Base-by-base conservation (phyloP, 352 stramenopile species). In the Globisporangium nodosum region DNA sequence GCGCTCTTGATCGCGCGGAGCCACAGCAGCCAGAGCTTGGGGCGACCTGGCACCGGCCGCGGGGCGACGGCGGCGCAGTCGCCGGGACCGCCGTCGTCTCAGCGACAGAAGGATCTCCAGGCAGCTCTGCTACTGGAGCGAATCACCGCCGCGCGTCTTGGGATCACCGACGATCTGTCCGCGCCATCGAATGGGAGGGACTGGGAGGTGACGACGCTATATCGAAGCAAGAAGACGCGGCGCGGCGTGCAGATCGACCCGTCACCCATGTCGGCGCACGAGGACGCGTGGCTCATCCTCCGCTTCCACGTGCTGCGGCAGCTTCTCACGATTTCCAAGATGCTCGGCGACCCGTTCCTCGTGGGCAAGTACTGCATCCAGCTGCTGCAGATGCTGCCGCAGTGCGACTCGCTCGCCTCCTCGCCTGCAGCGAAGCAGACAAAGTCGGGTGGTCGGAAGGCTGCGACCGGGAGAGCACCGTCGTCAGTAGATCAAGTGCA, bases 271-370 rank as follows among this genome's bases (percentile, higher is more conserved):
- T 7, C 52, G 49, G 37, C 35, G 2, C 68, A 81, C 30, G 69
- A 85, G 52, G 33, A 42, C n/a, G 71, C 71, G 40, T 94, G 85
- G 85, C 68, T 92, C 33, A 64, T 77, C 39, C 67, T 93, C 37
- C 77, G 81, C 15, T 88, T 94, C 45, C 80, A 93, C 51, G 78
- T 92, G 0, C 66, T 94, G 35, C 77, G 85, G 6, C 85, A 94
- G 61, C 75, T 93, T 8, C 52, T 92, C 46, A 75, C 69, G 1
- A 69, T 90, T 46, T 64, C 83, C 5, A 85, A 82, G 43, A 73
- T 82, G 65, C 60, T 88, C 2, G 65, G 64, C 4, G 71, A 90
- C 35, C 60, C 79, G 3, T 58, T 85, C 5, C 57, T 87, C 8
- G 60, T 88, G 6, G 81, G 78, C 0, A 73, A 65, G 9, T 76